Conservation (phyloP, 768 basidiomycete genomes). For the Russula vinacea region DNA sequence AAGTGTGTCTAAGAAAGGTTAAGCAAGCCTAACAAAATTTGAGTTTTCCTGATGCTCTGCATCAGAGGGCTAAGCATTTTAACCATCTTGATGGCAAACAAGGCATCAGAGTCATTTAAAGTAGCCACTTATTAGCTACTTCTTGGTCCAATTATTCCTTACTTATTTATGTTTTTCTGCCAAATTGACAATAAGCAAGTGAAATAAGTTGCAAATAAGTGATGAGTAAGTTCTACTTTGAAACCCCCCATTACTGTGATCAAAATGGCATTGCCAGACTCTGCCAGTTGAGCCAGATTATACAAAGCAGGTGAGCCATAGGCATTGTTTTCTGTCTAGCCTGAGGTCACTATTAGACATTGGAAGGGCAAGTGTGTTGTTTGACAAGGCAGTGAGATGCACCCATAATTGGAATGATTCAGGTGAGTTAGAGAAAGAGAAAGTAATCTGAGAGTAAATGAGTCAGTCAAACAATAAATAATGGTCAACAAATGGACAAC, state of each 20-base stretch:
- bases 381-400: background rate
- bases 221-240: no score
- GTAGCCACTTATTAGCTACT: no score
- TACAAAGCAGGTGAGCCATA: background rate
- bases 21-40: no score
- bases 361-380: conserved; percentile 1
- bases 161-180: no score
- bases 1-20: no score
- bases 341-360: no score
- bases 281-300: background rate
- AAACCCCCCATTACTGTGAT: no score
- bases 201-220: no score
- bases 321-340: background rate
- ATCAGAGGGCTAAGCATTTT: background rate
- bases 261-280: background rate
- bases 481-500: background rate
- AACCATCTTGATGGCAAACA: background rate
- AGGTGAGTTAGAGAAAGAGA: background rate
- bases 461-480: background rate
- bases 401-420: conserved; percentile 2
- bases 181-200: no score
- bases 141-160: no score
- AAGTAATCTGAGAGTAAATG: background rate
- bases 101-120: no score
- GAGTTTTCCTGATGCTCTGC: no score